Conservation (phyloP, 345 rosid species). For the Populus pruinosa region DNA sequence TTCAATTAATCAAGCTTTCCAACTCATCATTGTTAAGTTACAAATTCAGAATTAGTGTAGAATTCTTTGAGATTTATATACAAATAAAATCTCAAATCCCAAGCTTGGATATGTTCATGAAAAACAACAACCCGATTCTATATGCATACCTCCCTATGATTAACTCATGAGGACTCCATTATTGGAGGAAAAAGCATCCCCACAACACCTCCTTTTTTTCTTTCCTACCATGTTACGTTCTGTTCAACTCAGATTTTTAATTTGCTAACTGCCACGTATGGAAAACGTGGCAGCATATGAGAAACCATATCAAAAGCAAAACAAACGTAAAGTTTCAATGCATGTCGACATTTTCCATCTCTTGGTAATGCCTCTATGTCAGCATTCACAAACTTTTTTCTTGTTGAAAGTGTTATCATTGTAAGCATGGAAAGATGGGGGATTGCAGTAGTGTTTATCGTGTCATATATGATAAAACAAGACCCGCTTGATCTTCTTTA, state of each 20-base stretch:
- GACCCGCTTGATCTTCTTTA: background rate
- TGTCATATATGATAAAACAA: background rate
- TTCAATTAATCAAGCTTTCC: no score
- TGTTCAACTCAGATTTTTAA: background rate
- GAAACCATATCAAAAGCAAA: background rate
- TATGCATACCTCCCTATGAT: background rate
- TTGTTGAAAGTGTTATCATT: background rate
- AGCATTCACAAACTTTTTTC: background rate
- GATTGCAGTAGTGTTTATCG: background rate
- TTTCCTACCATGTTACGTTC: background rate
- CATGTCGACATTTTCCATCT: background rate
- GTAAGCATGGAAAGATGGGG: background rate
- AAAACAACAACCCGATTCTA: background rate
- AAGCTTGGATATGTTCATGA: no score
- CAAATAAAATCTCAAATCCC: no score
- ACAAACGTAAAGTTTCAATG: no score
- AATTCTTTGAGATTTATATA: no score
- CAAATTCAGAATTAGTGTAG: no score
- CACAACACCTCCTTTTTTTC: background rate
- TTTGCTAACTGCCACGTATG: background rate
- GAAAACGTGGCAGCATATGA: background rate
- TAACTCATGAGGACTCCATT: background rate
- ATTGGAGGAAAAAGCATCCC: background rate
- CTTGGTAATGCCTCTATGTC: background rate
- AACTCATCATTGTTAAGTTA: no score